Evolutionary conservation across 169 alveolate genomes (phyloP).

Genomic region (Plasmodium knowlesi): DNA sequence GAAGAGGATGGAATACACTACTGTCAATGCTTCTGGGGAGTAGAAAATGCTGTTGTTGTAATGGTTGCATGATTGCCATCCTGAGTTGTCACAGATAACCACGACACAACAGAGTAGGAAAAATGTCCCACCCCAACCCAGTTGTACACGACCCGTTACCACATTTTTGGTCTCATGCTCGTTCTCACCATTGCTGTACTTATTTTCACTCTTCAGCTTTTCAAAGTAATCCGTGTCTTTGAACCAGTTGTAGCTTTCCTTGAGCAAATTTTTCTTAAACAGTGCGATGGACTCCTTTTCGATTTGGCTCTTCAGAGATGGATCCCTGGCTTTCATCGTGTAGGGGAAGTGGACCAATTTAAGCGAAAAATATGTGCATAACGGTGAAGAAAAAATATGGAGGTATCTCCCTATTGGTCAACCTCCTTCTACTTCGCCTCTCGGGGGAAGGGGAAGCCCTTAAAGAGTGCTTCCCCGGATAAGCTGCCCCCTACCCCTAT

Average conservation of each 20-base stretch:
- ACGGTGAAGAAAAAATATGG: neutral
- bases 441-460: neutral
- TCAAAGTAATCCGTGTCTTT: conserved; percentile 64
- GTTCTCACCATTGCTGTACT: conserved; percentile 35
- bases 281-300: conserved; percentile 69
- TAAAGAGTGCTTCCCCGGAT: neutral
- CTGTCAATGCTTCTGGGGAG: conserved; percentile 71
- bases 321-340: conserved; percentile 31
- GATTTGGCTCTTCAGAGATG: neutral
- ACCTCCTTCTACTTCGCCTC: neutral
- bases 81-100: conserved; percentile 70
- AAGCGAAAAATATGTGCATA: too few relatives aligned
- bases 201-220: conserved; percentile 58
- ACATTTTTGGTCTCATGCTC: conserved; percentile 47
- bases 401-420: neutral
- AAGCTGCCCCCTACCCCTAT: neutral
- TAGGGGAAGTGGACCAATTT: too few relatives aligned
- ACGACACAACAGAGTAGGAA: conserved; percentile 72
- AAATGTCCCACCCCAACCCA: conserved; percentile 75
- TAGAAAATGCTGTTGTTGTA: conserved; percentile 54
- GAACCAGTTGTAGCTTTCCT: conserved; percentile 71
- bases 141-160: conserved; percentile 61
- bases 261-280: conserved; percentile 55
- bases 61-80: conserved; percentile 74
- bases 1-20: conserved; percentile 41